Evolutionary conservation across 352 stramenopile species (phyloP), one percentile per base, ranked within the genome.

Genomic region (Phytophthora litchii): DNA sequence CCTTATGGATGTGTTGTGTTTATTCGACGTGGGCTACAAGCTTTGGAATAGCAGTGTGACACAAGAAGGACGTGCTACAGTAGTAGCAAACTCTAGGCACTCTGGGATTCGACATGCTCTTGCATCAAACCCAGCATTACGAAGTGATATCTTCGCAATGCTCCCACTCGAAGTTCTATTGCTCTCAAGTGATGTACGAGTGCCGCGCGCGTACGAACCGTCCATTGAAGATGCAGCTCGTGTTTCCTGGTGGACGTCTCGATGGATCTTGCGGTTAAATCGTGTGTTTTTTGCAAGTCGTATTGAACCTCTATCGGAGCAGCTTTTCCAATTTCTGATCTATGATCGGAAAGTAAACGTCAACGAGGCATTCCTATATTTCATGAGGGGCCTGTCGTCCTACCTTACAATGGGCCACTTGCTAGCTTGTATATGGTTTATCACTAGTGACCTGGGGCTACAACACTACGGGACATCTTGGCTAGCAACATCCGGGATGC

Each of bases 351-450:
- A 86, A 25, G 16, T 82, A 9, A 67, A 58, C 1, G 49, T 86
- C 1, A 63, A 57, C 0, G 82, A 92, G 38, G 65, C 64, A 0
- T 23, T 63, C 12, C 53, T 92, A 0, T 73, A 75, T 17, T 90
- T 88, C 16, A n/a, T 67, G 8, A 69, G 74, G 2, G 78, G 78
- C 2, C 38, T 92, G 7, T 37, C 23, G 0, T 71, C 68, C n/a
- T 92, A 86, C 45, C 19, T 90, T 8, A 59, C 72, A 14, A 86
- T 85, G 66, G 80, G 74, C 0, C 82, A 92, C 48, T 76, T 80
- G 19, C 69, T 92, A 38, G 80, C 78, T 1, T 89, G 78, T 21
- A 55, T 80, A 20, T 90, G 80, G 80, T 90, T 75, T 55, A 55
- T 72, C 0, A 65, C 71, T 2, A 83, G 76, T 20, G 68, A 86